phyloP scores from a whole-genome alignment of 495 filamentous ascomycete genomes.

The Penicillium parvum region DNA sequence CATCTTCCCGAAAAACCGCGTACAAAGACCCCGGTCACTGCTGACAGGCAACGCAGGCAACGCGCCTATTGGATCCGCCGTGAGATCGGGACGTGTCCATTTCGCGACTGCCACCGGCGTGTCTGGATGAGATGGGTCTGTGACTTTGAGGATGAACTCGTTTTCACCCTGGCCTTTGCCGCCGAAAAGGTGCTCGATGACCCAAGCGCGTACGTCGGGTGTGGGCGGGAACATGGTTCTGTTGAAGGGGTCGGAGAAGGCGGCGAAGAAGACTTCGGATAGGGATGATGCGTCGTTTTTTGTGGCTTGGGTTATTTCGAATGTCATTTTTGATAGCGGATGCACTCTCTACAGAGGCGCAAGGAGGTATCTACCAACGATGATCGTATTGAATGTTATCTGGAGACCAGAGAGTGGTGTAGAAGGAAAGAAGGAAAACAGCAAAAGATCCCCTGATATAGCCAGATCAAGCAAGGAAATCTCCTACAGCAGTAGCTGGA shows the following conservation, averaged over 20 bases:
- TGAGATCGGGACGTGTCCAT: slow-evolving; percentile 18
- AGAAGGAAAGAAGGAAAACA: no score
- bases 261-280: slow-evolving; percentile 16
- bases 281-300: slow-evolving; percentile 16
- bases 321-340: slow-evolving; percentile 12
- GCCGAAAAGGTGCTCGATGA: slow-evolving; percentile 2
- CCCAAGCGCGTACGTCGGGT: slow-evolving; percentile 22
- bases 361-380: neutral
- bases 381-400: neutral
- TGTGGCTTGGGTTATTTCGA: slow-evolving; percentile 12
- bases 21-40: slow-evolving; percentile 18
- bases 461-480: no score
- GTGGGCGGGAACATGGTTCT: slow-evolving; percentile 23
- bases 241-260: slow-evolving; percentile 21
- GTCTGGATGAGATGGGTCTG: slow-evolving; percentile 7
- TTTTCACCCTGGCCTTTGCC: neutral
- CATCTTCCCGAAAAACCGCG: slow-evolving; percentile 24
- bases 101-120: slow-evolving; percentile 22
- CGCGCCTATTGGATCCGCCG: neutral
- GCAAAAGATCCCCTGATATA: no score
- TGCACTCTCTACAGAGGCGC: no score
- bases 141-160: slow-evolving; percentile 17
- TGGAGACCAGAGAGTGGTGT: neutral
- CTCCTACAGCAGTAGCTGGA: no score
- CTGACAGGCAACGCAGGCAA: slow-evolving; percentile 16